Evolutionary conservation across 2,329 filamentous ascomycete species (phyloP), one percentile per base, ranked within the genome.

Genomic region (Cylindrodendrum hubeiense): DNA sequence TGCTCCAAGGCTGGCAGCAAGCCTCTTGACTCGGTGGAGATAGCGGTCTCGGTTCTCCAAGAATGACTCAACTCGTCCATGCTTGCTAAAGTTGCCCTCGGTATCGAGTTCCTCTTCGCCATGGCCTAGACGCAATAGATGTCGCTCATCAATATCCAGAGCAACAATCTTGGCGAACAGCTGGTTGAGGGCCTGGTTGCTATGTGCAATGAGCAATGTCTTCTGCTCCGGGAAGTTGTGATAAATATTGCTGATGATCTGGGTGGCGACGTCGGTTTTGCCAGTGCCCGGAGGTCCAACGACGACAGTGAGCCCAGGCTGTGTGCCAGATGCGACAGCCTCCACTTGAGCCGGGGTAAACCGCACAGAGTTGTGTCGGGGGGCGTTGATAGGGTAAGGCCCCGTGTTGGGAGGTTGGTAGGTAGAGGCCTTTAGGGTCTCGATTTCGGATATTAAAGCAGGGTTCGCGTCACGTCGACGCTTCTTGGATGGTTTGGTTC

Each of bases 181-280:
- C 78, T 99, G 96, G 75, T 99, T 99, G 10, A 99, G 84, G 2
- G 96, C 97, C 79, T 99, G 97, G 76, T 99, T 99, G 80, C 95
- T 98, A 79, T 99, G 96, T 5, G 96, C 96, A 68, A 99, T 90
- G 43, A 99, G 88, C 19, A 99, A 83, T 0, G 96, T 99, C 72
- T 94, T 92, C 79, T 99, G 94, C 68, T 91, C 86, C 8, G 96
- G 95, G 77, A 98, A 99, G 80, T 98, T 97, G 83, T 98, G 95
- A 77, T 99, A 99, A 72, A 99, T 92, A 79, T 98, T 98, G 83
- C 93, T 98, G 81, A 99, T 99, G 77, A 98, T 97, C 79, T 99
- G 96, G 5, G 95, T 98, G 51, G 94, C 95, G 57, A 99, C 96
- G 80, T 99, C 96, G n/a, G 96, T 99, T 84, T 99, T 99, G 67